Base-by-base conservation (phyloP, 1,284 basidiomycete genomes). In the Heterobasidion annosum region DNA sequence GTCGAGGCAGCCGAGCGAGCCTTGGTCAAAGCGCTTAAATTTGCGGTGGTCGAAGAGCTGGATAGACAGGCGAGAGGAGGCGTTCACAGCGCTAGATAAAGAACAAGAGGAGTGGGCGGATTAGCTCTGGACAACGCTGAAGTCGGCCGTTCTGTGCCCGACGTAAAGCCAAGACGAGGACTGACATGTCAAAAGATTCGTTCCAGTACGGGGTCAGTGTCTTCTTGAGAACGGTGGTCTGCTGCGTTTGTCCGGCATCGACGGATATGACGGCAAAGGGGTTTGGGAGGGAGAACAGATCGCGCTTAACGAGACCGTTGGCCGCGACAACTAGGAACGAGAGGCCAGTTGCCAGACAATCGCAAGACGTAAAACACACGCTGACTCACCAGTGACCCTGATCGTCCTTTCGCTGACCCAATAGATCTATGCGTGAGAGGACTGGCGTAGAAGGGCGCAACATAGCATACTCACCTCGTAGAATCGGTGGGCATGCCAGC, bases 31-130 rank as follows among this genome's bases (percentile, higher is more conserved):
- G 71, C 91, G 90, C 77, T 88, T 98, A 78, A 97, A 98, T 74
- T 97, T 97, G 69, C 88, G 85, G 73, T 98, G 92, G 75, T 99
- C 96, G 67, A 98, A 98, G 63, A 98, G 89, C 74, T 98, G 95
- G 51, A 98, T 92, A 15, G 88, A 85, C 58, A 99, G 83, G 63
- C 91, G 83, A 45, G 93, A 97, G 32, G 88, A 88, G 63, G 90
- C 91, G 61, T 90, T 93, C 63, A 97, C 89, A 57, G 79, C 85
- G 60, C 92, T 8, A 58, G 44, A 37, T 50, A 25, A 56, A 46
- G 8, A 54, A 51, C 47, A 25, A 59, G 15, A 49, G 25, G 18
- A 48, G 8, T 6, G 33, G 55, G 15, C 58, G 40, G 9, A 15
- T 19, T 5, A 25, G 25, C 25, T 25, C 25, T 25, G 25, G 25